A percentile compares a stretch with the other conserved stretches of the same genome.
phyloP scores from a whole-genome alignment of 164 flowering plant species.

The Saururus chinensis region DNA sequence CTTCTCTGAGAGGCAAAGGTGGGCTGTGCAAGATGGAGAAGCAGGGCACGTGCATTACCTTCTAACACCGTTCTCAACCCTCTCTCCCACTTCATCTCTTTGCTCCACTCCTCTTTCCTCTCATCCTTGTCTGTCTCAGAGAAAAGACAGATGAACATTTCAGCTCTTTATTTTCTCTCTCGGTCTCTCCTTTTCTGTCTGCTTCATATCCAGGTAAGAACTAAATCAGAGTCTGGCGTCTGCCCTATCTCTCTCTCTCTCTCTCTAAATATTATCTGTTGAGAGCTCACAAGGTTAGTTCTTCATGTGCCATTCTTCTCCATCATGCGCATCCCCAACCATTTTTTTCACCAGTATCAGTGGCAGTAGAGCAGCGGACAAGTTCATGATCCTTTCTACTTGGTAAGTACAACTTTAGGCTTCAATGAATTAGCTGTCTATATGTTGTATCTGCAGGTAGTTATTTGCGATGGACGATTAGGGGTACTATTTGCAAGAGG shows the following conservation, averaged over 20 bases:
- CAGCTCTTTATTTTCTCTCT: too few species aligned
- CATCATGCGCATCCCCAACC: slow-evolving; percentile 68
- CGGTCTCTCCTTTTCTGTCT: too few species aligned
- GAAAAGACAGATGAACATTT: not conserved
- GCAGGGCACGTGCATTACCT: slow-evolving; percentile 99
- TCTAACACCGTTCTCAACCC: slow-evolving; percentile 29
- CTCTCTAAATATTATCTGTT: not conserved
- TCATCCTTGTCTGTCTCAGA: not conserved
- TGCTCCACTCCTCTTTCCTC: not conserved
- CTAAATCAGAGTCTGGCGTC: not conserved
- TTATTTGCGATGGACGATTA: too few species aligned
- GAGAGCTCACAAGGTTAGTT: slow-evolving; percentile 12
- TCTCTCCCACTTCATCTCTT: not conserved
- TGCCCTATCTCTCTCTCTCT: not conserved
- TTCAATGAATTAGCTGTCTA: too few species aligned
- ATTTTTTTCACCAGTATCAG: not conserved
- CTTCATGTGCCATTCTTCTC: slow-evolving; percentile 91
- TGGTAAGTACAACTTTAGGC: not conserved
- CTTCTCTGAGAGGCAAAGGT: slow-evolving; percentile 14
- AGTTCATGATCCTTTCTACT: not conserved
- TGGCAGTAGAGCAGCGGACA: not conserved
- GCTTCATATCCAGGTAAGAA: too few species aligned
- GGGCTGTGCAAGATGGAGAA: slow-evolving; percentile 91
- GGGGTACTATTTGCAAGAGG: too few species aligned
- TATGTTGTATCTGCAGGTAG: too few species aligned